Evolutionary conservation across 371 early-diverging fungal genomes (phyloP).

Genomic region (Haplosporangium sp.): DNA sequence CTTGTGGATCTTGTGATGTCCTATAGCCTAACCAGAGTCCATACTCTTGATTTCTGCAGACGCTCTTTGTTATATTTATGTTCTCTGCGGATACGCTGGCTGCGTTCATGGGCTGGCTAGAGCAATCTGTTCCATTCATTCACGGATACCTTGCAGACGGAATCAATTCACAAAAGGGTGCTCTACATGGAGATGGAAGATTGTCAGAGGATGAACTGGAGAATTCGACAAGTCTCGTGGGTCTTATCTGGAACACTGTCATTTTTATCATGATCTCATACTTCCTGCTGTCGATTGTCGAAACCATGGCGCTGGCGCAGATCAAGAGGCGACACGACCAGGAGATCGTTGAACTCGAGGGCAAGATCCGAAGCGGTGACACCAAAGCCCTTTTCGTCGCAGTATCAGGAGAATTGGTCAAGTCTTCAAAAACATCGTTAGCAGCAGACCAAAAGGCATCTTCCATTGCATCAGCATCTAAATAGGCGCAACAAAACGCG

Average conservation of each 20-base stretch:
- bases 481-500: no score
- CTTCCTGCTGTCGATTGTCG: constrained; percentile 84
- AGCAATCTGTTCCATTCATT: constrained; percentile 59
- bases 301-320: constrained; percentile 81
- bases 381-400: constrained; percentile 45
- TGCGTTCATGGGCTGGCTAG: constrained; percentile 60
- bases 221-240: constrained; percentile 57
- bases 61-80: constrained; percentile 62
- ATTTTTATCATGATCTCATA: constrained; percentile 84
- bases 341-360: constrained; percentile 54
- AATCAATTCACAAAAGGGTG: constrained; percentile 61
- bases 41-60: constrained; percentile 11
- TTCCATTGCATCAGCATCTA: no score
- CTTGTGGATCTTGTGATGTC: no score
- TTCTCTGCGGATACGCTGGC: constrained; percentile 78
- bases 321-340: constrained; percentile 62
- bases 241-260: constrained; percentile 81
- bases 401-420: constrained; percentile 31
- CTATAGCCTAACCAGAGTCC: no score
- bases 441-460: not conserved
- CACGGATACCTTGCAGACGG: constrained; percentile 62
- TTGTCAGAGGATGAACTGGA: constrained; percentile 27
- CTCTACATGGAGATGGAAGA: constrained; percentile 42
- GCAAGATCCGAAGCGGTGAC: constrained; percentile 51
- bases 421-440: constrained; percentile 7